These are phyloP conservation scores for Paracoccidioides lutzii DNA, from an alignment of 2,329 filamentous ascomycete genomes.

Conservation along the genomic window DNA sequence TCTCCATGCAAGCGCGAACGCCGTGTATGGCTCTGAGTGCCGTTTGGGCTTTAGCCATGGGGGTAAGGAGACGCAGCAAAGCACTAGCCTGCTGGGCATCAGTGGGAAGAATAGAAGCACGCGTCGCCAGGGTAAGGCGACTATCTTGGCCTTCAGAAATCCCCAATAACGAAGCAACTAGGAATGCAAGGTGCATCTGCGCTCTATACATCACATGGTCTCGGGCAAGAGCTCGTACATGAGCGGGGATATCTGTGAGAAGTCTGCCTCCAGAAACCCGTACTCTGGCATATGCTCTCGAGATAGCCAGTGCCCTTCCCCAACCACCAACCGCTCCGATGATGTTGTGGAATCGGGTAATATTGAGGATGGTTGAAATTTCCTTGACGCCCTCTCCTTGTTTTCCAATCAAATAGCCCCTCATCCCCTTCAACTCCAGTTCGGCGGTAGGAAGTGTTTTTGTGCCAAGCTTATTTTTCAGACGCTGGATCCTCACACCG, in stretches of 20 bases:
- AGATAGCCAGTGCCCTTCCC: conserved; percentile 29
- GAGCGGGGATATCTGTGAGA: conserved; percentile 29
- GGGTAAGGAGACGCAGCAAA: conserved; percentile 22
- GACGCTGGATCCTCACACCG: conserved; percentile 52
- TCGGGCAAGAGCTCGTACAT: conserved; percentile 27
- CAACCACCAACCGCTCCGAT: conserved; percentile 25
- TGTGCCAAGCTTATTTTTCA: conserved; percentile 64
- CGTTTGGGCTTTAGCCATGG: conserved; percentile 22
- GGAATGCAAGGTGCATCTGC: conserved; percentile 26
- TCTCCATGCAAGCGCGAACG: conserved; percentile 20
- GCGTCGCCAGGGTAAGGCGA: conserved; percentile 7
- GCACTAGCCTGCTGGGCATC: conserved; percentile 11
- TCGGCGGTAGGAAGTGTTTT: conserved; percentile 59
- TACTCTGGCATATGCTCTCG: conserved; percentile 29
- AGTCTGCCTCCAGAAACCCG: conserved; percentile 26
- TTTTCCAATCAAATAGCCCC: conserved; percentile 52
- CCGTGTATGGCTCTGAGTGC: conserved; percentile 15
- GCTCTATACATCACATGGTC: conserved; percentile 28
- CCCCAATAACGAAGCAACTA: conserved; percentile 25
- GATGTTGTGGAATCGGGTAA: conserved; percentile 41
- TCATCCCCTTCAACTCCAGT: conserved; percentile 50
- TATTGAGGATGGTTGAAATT: conserved; percentile 55
- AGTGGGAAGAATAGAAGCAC: conserved; percentile 13
- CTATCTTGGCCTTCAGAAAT: conserved; percentile 19
- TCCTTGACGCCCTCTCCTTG: conserved; percentile 55